Base-by-base conservation (phyloP, 1,139 yeast genomes). In the Scheffersomyces segobiensis region DNA sequence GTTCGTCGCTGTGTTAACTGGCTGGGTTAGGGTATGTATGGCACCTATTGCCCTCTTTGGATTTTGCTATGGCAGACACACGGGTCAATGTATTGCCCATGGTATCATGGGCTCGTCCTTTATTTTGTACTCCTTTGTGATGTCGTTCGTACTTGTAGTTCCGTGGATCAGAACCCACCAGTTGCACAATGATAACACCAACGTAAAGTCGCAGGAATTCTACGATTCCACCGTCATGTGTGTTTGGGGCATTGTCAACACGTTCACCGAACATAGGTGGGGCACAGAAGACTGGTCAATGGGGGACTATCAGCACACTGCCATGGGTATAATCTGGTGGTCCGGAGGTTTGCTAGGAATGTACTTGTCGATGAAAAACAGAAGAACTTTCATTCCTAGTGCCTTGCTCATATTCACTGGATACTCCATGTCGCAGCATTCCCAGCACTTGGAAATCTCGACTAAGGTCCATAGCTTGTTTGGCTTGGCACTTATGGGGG, bases 271-370 rank as follows among this genome's bases (percentile, higher is more conserved):
- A 72, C 98, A 93, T 72, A 79, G 98, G 62, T 93, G 98, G 98
- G 97, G 97, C 47, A 71, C 72, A 53, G 95, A 91, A 69, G 84
- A 80, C 10, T 93, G 98, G 98, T 81, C 84, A 54, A 96, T 91
- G 80, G 96, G 97, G 4, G 96, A 90, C 71, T 91, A 88, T 71
- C 97, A 93, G 74, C 98, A 93, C 72, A 92, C 98, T 0, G 85
- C 96, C 32, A 92, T 93, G 97, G 98, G 98, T 2, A 89, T 93
- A 59, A 82, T 93, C 50, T 93, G 98, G 97, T 93, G 97, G 96
- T 86, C 92, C 58, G 96, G 97, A 54, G 98, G 98, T 1, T 77
- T 92, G 63, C 75, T 92, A 22, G 98, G 98, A 0, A 80, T 93
- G 65, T 89, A 84, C 73, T 75, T 93, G 55, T 84, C 97, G 1